Evolutionary conservation across 2,329 filamentous ascomycete genomes (phyloP), one percentile per base, ranked within the genome.

Genomic region (Aspergillus oerlinghausenensis): DNA sequence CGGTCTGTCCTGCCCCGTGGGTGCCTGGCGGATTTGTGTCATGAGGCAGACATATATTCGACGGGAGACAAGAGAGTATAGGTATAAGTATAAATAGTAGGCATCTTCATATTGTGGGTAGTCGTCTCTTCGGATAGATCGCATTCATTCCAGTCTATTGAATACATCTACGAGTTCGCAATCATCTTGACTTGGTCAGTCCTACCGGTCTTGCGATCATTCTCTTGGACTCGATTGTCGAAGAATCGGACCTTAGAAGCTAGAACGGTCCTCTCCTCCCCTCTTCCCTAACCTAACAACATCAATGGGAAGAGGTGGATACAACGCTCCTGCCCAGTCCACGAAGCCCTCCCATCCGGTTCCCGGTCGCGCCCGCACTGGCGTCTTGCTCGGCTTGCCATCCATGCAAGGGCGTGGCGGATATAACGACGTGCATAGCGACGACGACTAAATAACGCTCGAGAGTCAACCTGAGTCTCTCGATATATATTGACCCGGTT

Each of bases 241-340:
- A 21, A 19, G 40, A 10, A 25, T 4, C 4, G 21, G 21, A 26
- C 25, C 25, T 26, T 7, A 26, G 25, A 25, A 3, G 5, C 1
- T n/a, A 3, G n/a, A 45, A 10, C 17, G 42, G 19, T 49, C 38
- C 23, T 42, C 8, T 32, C 49, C 42, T 51, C 38, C 49, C 14
- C 52, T 53, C 28, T 51, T 25, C 45, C 51, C 53, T 49, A 55
- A 61, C 21, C 50, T 43, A 35, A 42, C 29, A 49, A 23, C 50
- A 52, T 61, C 54, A 58, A 74, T 74, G 71, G 75, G 74, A 50
- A 70, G 75, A 60, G 73, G 73, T 42, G 73, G 71, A 47, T 74
- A 74, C 62, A 74, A 75, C 65, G 51, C 51, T 11, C 53, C 61
- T 23, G 50, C 51, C 43, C 2, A 23, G 10, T 26, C 43, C 21